Evolutionary conservation across 176 grass and related monocot genomes (phyloP), one percentile per base, ranked within the genome.

Genomic region (Stipa capillata): DNA sequence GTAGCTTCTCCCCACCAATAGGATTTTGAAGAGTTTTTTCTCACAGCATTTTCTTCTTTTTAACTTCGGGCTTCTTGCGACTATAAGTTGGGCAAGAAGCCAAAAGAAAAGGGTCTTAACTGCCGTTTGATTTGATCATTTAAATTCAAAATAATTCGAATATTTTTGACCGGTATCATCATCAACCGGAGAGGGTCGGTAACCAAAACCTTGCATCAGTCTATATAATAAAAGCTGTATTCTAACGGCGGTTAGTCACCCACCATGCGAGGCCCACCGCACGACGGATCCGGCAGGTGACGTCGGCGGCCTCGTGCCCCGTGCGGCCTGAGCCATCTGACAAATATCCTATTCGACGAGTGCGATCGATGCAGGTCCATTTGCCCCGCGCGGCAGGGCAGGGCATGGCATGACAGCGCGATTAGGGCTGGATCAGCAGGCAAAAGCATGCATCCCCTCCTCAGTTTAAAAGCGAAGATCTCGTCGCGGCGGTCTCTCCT

Each of bases 331-430:
- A 4, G 16, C 31, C 33, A 63, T 12, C 23, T 25, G 76, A 55
- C 67, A 65, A 48, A 81, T 80, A 74, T 86, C 20, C 84, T 65
- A 66, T 14, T 35, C 34, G 43, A 64, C 42, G 54, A n/a, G 56
- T 31, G 25, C 41, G 63, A 40, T 71, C 42, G 11, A 17, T 20
- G 2, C 3, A 15, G 4, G n/a, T n/a, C n/a, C n/a, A n/a, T n/a
- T n/a, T n/a, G n/a, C n/a, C n/a, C n/a, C n/a, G n/a, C n/a, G n/a
- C n/a, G n/a, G n/a, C n/a, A n/a, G n/a, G n/a, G 57, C 28, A 31
- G n/a, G 57, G 57, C 14, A 0, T 31, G 28, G 6, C 29, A 20
- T 69, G 82, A 69, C 82, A 84, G 82, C 82, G 62, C 72, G 82
- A 39, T 49, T 69, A 59, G 62, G 73, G 73, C 63, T 48, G 73